Conservation (phyloP, 768 basidiomycete genomes). For the Leccinum variicolor region DNA sequence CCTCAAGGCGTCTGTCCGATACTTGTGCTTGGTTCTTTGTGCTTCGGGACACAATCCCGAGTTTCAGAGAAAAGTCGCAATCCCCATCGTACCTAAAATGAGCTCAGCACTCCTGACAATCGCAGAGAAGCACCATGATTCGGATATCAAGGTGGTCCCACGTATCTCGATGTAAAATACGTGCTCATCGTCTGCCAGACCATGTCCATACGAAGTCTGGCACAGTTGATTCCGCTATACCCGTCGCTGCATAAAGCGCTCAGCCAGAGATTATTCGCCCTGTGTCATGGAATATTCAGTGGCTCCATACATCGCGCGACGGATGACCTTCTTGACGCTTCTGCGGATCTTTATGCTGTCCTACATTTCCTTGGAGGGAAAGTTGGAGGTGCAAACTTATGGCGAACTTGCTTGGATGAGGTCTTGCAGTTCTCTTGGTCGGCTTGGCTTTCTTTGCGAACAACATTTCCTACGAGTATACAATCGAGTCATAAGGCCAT, state of each 20-base stretch:
- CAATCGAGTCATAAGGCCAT: slow-evolving; percentile 12
- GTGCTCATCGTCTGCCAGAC: slow-evolving; percentile 34
- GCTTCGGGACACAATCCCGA: slow-evolving; percentile 61
- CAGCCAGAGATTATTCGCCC: slow-evolving; percentile 46
- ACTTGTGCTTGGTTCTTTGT: slow-evolving; percentile 60
- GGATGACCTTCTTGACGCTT: slow-evolving; percentile 38
- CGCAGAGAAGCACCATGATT: slow-evolving; percentile 47
- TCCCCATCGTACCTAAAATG: slow-evolving; percentile 72
- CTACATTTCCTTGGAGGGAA: slow-evolving; percentile 78
- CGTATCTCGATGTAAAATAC: neutral
- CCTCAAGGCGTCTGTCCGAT: slow-evolving; percentile 61
- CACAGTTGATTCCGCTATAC: slow-evolving; percentile 58
- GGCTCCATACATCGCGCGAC: slow-evolving; percentile 48
- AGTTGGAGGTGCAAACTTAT: slow-evolving; percentile 64
- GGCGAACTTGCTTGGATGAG: slow-evolving; percentile 75
- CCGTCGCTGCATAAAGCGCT: slow-evolving; percentile 63
- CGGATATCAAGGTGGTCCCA: slow-evolving; percentile 51
- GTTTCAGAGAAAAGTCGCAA: slow-evolving; percentile 76
- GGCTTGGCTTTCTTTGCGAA: slow-evolving; percentile 54
- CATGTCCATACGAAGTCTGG: slow-evolving; percentile 45
- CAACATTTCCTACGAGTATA: slow-evolving; percentile 51
- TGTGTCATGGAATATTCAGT: slow-evolving; percentile 55
- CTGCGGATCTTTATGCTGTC: slow-evolving; percentile 56
- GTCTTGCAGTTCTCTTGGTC: slow-evolving; percentile 64
- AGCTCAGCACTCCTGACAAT: slow-evolving; percentile 54